Conservation (phyloP, 169 alveolate species). For the Plasmodium ovale region DNA sequence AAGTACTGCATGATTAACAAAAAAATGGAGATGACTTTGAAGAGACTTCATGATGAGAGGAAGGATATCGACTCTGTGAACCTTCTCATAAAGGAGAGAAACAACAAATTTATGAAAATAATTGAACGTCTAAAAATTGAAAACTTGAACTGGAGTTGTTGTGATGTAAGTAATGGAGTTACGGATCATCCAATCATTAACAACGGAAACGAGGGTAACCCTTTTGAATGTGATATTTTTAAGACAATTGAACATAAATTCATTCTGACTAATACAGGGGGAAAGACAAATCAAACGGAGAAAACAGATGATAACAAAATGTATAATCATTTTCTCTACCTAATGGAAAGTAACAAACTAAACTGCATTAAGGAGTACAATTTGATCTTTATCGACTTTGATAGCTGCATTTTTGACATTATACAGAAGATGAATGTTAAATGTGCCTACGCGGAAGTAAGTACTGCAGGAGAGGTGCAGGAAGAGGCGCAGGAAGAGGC, state of each 20-base stretch:
- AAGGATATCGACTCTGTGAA: constrained; percentile 38
- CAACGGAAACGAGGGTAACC: neutral
- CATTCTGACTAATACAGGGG: neutral
- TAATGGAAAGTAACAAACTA: constrained; percentile 35
- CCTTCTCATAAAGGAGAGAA: constrained; percentile 38
- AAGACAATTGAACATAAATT: constrained; percentile 15
- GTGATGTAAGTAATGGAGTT: too few relatives aligned
- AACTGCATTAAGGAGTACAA: constrained; percentile 56
- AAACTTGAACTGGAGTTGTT: too few relatives aligned
- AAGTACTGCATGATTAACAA: constrained; percentile 64
- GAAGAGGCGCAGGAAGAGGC: neutral
- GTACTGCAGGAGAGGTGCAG: neutral
- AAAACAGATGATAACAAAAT: constrained; percentile 9
- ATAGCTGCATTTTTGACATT: constrained; percentile 39
- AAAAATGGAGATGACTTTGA: constrained; percentile 52
- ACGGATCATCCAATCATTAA: neutral
- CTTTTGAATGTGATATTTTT: constrained; percentile 16
- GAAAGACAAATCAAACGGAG: neutral
- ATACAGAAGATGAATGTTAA: constrained; percentile 41
- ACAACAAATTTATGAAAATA: constrained; percentile 9
- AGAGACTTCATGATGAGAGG: constrained; percentile 37
- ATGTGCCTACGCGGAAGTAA: constrained; percentile 1
- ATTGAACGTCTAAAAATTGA: constrained; percentile 47
- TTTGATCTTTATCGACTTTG: constrained; percentile 33
- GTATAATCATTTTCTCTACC: constrained; percentile 35